Percentiles rank a stretch among this genome's conserved stretches.
Conservation (phyloP, 1,139 yeast species). For the Diutina mesorugosa region DNA sequence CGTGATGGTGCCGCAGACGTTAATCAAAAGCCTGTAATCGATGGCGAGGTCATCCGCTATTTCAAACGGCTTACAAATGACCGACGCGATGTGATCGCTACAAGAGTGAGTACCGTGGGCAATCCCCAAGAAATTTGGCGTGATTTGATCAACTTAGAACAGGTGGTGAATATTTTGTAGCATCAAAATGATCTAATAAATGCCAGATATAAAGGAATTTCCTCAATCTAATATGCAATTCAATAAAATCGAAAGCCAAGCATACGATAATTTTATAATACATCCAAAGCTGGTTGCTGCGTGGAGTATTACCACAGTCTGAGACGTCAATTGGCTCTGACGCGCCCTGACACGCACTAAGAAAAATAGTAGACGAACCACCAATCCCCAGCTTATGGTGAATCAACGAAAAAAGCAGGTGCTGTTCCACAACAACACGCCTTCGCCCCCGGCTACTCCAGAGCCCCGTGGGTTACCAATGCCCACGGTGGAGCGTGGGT, state of each 20-base stretch:
- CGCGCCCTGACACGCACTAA: neutral
- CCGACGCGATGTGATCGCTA: slow-evolving; percentile 37
- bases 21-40: slow-evolving; percentile 45
- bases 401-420: neutral
- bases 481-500: neutral
- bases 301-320: too few species aligned
- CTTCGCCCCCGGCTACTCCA: neutral
- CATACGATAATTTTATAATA: too few species aligned
- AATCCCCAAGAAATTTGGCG: slow-evolving; percentile 50
- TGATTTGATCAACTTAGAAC: slow-evolving; percentile 46
- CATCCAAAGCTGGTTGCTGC: too few species aligned
- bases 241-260: too few species aligned
- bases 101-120: slow-evolving; percentile 40
- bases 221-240: too few species aligned
- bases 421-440: neutral
- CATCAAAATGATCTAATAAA: neutral
- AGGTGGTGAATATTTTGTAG: slow-evolving; percentile 18
- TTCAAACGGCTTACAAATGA: slow-evolving; percentile 47
- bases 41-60: slow-evolving; percentile 39
- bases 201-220: too few species aligned
- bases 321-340: neutral
- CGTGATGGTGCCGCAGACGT: slow-evolving; percentile 19
- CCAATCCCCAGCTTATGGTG: neutral
- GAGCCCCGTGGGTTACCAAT: neutral
- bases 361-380: neutral